Percentiles rank a stretch among this genome's conserved stretches.
These are phyloP conservation scores for Striga asiatica DNA, from an alignment of 257 asterid genomes.

Conservation along the genomic window DNA sequence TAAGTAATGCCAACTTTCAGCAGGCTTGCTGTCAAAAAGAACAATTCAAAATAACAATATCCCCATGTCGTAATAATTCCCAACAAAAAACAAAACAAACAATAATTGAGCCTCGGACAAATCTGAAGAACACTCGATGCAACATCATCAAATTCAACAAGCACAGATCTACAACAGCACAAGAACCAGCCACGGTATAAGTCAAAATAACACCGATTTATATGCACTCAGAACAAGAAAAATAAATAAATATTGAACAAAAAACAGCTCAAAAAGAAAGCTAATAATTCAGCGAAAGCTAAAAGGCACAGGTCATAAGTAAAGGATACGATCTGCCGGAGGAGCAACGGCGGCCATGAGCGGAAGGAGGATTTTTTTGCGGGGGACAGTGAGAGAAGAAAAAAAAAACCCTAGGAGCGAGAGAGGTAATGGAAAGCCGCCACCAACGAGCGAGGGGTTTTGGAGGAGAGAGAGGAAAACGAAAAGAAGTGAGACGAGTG, in stretches of 20 bases:
- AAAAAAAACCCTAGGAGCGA: constrained; percentile 9
- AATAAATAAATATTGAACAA: not conserved
- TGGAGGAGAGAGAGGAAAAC: constrained; percentile 21
- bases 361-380: not conserved
- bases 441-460: constrained; percentile 25
- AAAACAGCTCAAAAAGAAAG: not conserved
- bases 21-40: not conserved
- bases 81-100: not conserved
- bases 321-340: constrained; percentile 58
- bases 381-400: not conserved
- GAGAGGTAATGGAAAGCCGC: constrained; percentile 24
- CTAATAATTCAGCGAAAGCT: not conserved
- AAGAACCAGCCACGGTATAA: not conserved
- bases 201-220: not conserved
- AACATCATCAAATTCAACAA: not conserved
- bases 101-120: not conserved
- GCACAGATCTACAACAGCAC: constrained; percentile 20
- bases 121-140: not conserved
- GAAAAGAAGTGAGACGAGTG: constrained; percentile 12
- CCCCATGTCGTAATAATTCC: not conserved
- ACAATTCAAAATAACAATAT: not conserved
- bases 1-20: no score
- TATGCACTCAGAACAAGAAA: not conserved
- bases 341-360: constrained; percentile 49
- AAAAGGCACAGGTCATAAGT: not conserved